A percentile compares a stretch with the other conserved stretches of the same genome.
Evolutionary conservation across 371 early-diverging fungal genomes (phyloP).

Genomic region (Phascolomyces articulosus): DNA sequence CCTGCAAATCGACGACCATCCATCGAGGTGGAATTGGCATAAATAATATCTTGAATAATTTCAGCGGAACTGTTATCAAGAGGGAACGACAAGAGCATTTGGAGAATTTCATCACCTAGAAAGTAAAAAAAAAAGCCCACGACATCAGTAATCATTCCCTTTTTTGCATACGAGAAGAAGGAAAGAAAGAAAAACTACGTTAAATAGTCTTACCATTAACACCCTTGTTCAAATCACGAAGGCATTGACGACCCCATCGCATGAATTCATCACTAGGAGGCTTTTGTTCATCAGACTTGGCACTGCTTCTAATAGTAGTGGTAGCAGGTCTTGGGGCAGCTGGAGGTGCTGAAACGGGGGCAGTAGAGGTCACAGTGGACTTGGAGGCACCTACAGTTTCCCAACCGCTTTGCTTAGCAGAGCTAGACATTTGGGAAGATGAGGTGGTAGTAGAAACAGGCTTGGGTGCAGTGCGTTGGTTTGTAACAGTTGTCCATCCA

Average conservation of each 20-base stretch:
- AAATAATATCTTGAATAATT: slow-evolving; percentile 82
- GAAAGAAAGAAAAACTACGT: too few species aligned
- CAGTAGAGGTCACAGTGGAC: slow-evolving; percentile 17
- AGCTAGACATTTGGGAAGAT: not conserved
- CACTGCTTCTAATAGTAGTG: slow-evolving; percentile 17
- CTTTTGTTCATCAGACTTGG: slow-evolving; percentile 32
- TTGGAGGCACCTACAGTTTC: slow-evolving; percentile 30
- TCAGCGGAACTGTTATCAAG: slow-evolving; percentile 71
- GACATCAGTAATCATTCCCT: too few species aligned
- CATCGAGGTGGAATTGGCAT: slow-evolving; percentile 73
- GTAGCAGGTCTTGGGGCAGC: slow-evolving; percentile 21
- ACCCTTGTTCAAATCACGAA: slow-evolving; percentile 66
- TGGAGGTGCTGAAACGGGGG: slow-evolving; percentile 8
- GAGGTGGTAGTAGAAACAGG: slow-evolving; percentile 22
- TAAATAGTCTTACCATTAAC: slow-evolving; percentile 55
- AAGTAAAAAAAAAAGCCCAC: too few species aligned
- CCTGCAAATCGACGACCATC: slow-evolving; percentile 81
- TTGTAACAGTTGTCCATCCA: slow-evolving; percentile 55
- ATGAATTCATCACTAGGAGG: slow-evolving; percentile 76
- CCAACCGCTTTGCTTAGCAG: slow-evolving; percentile 29
- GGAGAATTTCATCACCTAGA: slow-evolving; percentile 71
- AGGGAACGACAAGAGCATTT: slow-evolving; percentile 81
- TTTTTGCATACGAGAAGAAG: too few species aligned
- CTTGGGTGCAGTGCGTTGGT: slow-evolving; percentile 34
- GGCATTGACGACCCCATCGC: slow-evolving; percentile 73